These are phyloP conservation scores for Malassezia nana DNA, from an alignment of 1,284 basidiomycete species.

Conservation along the genomic window DNA sequence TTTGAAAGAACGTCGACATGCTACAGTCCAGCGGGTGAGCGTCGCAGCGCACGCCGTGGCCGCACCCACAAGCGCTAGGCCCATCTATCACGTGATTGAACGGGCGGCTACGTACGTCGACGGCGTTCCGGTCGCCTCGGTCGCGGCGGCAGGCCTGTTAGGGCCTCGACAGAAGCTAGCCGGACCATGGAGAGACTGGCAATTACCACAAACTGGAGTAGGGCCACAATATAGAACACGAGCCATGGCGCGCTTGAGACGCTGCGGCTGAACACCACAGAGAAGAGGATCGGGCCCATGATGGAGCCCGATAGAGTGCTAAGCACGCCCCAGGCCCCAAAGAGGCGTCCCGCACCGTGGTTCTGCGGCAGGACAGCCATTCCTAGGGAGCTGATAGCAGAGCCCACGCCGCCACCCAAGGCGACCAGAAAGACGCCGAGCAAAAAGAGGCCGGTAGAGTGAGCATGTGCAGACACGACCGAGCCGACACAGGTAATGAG, in stretches of 20 bases:
- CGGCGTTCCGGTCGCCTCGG: neutral
- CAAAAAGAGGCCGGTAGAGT: slow-evolving; percentile 8
- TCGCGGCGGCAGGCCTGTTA: slow-evolving; percentile 10
- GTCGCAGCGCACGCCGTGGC: neutral
- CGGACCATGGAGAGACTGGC: neutral
- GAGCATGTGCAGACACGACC: slow-evolving; percentile 8
- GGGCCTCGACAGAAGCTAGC: neutral
- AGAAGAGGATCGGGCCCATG: slow-evolving; percentile 39
- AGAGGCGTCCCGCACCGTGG: slow-evolving; percentile 40
- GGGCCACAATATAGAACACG: slow-evolving; percentile 8
- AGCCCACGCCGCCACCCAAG: slow-evolving; percentile 32
- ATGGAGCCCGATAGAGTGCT: slow-evolving; percentile 34
- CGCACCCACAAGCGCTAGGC: neutral
- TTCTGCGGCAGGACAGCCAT: slow-evolving; percentile 35
- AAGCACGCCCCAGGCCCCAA: slow-evolving; percentile 42
- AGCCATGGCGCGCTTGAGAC: slow-evolving; percentile 1
- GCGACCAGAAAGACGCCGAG: slow-evolving; percentile 24
- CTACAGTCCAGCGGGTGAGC: slow-evolving; percentile 3
- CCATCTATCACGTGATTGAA: slow-evolving; percentile 10
- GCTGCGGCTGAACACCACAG: slow-evolving; percentile 23
- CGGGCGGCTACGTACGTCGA: neutral
- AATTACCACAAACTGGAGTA: slow-evolving; percentile 1
- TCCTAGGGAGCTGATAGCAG: slow-evolving; percentile 43
- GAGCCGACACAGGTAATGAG: slow-evolving; percentile 11
- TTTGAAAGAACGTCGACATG: slow-evolving; percentile 47